Evolutionary conservation across 495 filamentous ascomycete genomes (phyloP), one percentile per base, ranked within the genome.

Genomic region (Sporormia fimetaria): DNA sequence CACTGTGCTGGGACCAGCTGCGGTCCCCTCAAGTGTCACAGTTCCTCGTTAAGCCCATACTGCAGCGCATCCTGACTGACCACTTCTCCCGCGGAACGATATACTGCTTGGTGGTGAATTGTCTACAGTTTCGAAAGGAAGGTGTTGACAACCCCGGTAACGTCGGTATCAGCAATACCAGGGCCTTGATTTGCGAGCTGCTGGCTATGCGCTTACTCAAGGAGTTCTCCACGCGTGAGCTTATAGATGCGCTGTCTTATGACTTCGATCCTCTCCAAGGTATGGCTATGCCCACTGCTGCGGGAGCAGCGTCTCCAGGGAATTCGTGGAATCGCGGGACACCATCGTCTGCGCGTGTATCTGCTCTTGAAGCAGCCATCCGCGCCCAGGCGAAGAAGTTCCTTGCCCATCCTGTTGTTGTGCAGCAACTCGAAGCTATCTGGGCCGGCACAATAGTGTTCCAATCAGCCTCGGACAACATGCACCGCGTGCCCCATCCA

Each of bases 401-500:
- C 45, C 63, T 95, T 6, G 77, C 87, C 6, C 87, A 95, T 54
- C 86, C 87, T 1, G 67, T 92, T 3, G 84, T 94, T 2, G 78
- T 93, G 4, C 83, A 90, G 59, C 87, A 94, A 57, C 70, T 95
- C 12, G 85, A 94, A 59, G 87, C 87, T 31, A 92, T 95, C 31
- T 95, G 87, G 87, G 87, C 84, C 16, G 87, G 87, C 3, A 87
- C 80, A 6, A 83, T 95, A 37, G 85, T 88, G 29, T 94, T 95
- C 55, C 79, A 94, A 61, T 87, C 83, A 4, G 73, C 76, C 11
- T 81, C 84, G 12, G 87, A 94, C 57, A 80, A 73, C 42, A 65
- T 92, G 5, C 86, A 92, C 61, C 76, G 83, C 10, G 62, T 61
- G 33, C 56, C 62, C 14, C 21, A 49, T 10, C 33, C 28, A 7